Conservation (phyloP, 148 eudicot genomes). For the Salicornia ramosissima region DNA sequence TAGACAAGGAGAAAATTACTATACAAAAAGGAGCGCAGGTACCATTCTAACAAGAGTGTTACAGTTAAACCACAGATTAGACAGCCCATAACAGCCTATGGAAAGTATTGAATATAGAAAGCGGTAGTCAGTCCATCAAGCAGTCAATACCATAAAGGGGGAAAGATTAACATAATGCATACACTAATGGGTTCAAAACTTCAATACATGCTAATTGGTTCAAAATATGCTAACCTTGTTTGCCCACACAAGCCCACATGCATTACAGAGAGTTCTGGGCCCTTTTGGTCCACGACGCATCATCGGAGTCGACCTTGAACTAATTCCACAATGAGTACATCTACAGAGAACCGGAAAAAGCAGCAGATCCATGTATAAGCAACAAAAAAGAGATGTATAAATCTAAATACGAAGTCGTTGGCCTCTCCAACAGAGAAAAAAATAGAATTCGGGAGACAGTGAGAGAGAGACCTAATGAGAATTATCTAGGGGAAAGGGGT, state of each 20-base stretch:
- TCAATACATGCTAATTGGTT: no score
- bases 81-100: constrained; percentile 1
- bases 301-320: constrained; percentile 62
- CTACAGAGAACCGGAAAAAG: constrained; percentile 22
- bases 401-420: not conserved
- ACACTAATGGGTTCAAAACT: constrained; percentile 4
- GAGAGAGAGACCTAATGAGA: not conserved
- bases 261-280: constrained; percentile 88
- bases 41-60: not conserved
- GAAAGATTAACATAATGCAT: not conserved
- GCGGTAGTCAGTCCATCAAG: not conserved
- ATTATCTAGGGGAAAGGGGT: not conserved
- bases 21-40: not conserved
- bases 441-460: not conserved
- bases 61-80: not conserved
- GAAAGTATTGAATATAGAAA: not conserved
- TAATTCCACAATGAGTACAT: constrained; percentile 61
- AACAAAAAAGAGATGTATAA: not conserved
- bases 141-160: not conserved
- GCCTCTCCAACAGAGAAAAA: not conserved
- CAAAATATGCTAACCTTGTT: constrained; percentile 46
- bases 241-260: constrained; percentile 86
- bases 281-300: constrained; percentile 92
- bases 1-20: not conserved
- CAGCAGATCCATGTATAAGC: not conserved